phyloP scores from a whole-genome alignment of 345 rosid genomes.

The Hibiscus syriacus region DNA sequence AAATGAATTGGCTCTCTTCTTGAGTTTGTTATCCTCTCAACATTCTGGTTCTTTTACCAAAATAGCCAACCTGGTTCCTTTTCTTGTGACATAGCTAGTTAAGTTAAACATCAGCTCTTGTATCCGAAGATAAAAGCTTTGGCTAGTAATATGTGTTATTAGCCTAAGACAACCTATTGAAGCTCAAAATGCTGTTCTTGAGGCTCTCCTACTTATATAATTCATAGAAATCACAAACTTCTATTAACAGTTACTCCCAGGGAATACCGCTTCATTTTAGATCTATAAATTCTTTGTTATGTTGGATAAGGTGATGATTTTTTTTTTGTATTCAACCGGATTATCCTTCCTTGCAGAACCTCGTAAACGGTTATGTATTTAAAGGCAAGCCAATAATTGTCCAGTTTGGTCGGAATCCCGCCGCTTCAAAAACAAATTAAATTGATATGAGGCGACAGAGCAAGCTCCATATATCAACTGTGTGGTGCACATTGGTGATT shows the following conservation, averaged over 20 bases:
- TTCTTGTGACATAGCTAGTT: not conserved
- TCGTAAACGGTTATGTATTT: conserved; percentile 65
- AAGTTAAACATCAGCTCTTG: not conserved
- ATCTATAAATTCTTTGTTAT: not conserved
- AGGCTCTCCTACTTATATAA: not conserved
- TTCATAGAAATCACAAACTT: not conserved
- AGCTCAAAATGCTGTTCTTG: not conserved
- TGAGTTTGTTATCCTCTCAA: not conserved
- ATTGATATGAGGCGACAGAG: not conserved
- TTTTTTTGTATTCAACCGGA: conserved; percentile 3
- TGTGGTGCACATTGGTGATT: not conserved
- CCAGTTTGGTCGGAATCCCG: conserved; percentile 78
- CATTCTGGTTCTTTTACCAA: not conserved
- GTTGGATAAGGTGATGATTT: not conserved
- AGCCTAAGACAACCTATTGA: not conserved
- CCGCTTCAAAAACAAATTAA: conserved; percentile 40
- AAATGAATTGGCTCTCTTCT: not conserved
- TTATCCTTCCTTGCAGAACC: conserved; percentile 45
- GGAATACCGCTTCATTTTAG: not conserved
- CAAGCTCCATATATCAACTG: not conserved
- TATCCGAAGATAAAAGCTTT: not conserved
- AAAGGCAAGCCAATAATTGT: conserved; percentile 90
- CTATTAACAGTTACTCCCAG: not conserved
- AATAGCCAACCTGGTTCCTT: not conserved
- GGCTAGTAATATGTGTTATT: not conserved